Percentiles rank a stretch among this genome's conserved stretches.
Conservation (phyloP, 2,329 filamentous ascomycete species). For the Colletotrichum filicis region DNA sequence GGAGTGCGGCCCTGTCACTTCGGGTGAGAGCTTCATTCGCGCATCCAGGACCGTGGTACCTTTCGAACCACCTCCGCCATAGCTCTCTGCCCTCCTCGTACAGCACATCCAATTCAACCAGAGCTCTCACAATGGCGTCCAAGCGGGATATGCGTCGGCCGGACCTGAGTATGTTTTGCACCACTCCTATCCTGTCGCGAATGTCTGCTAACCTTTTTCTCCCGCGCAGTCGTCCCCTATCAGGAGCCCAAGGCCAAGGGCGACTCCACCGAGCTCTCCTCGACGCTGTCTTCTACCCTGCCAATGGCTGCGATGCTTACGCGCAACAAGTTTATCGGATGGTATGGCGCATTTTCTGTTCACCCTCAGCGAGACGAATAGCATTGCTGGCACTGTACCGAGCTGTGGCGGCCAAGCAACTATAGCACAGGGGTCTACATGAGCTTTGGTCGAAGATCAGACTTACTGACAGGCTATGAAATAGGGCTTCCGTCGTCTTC, state of each 20-base stretch:
- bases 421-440: too few relatives aligned
- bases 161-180: conserved; percentile 71
- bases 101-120: not conserved
- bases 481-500: conserved; percentile 78
- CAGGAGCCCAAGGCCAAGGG: conserved; percentile 77
- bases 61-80: not conserved
- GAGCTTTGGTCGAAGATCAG: not conserved
- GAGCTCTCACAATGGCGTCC: conserved; percentile 63
- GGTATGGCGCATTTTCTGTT: conserved; percentile 53
- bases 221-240: conserved; percentile 82
- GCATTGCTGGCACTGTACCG: not conserved
- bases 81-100: not conserved
- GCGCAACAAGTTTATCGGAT: conserved; percentile 83
- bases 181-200: conserved; percentile 14
- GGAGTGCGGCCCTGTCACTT: conserved; percentile 6
- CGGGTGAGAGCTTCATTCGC: conserved; percentile 27
- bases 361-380: not conserved
- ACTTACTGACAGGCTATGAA: conserved; percentile 8
- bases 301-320: conserved; percentile 98
- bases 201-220: not conserved
- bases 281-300: conserved; percentile 79
- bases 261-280: conserved; percentile 75
- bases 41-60: conserved; percentile 12
- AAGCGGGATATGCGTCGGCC: conserved; percentile 81
- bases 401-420: not conserved